A percentile compares a stretch with the other conserved stretches of the same genome.
Evolutionary conservation across 192 early-diverging fungal species (phyloP).

Genomic region (Backusella liffmaniae): DNA sequence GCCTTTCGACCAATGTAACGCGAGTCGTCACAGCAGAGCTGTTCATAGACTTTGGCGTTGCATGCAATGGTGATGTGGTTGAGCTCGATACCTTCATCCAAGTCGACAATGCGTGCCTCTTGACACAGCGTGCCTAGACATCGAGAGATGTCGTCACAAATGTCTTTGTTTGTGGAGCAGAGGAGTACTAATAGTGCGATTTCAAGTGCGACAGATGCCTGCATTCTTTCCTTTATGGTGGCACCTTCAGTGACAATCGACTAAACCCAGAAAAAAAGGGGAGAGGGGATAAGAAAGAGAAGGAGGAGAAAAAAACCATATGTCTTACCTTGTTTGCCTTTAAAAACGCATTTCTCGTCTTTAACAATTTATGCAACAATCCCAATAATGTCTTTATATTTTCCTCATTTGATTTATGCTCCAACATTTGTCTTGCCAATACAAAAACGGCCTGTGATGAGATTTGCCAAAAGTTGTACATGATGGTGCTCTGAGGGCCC

Average conservation of each 20-base stretch:
- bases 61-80: conserved; percentile 52
- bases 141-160: conserved; percentile 48
- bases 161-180: conserved; percentile 63
- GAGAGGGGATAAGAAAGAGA: background rate
- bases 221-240: conserved; percentile 60
- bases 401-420: conserved; percentile 61
- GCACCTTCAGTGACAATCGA: conserved; percentile 42
- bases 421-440: conserved; percentile 71
- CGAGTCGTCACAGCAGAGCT: conserved; percentile 37
- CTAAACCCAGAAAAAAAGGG: conserved; percentile 15
- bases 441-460: conserved; percentile 55
- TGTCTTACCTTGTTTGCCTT: conserved; percentile 38
- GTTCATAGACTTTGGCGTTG: conserved; percentile 63
- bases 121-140: conserved; percentile 67
- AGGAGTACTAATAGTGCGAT: conserved; percentile 68
- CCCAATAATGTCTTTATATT: conserved; percentile 58
- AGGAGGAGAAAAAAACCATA: no score
- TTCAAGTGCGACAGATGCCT: conserved; percentile 66
- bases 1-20: conserved; percentile 52
- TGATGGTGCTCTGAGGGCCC: conserved; percentile 64
- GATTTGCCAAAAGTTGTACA: conserved; percentile 75
- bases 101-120: conserved; percentile 65
- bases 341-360: conserved; percentile 51
- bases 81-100: conserved; percentile 32
- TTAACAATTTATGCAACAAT: conserved; percentile 60